Evolutionary conservation across 176 grass and related monocot species (phyloP), one percentile per base, ranked within the genome.

Genomic region (Stipa capillata): DNA sequence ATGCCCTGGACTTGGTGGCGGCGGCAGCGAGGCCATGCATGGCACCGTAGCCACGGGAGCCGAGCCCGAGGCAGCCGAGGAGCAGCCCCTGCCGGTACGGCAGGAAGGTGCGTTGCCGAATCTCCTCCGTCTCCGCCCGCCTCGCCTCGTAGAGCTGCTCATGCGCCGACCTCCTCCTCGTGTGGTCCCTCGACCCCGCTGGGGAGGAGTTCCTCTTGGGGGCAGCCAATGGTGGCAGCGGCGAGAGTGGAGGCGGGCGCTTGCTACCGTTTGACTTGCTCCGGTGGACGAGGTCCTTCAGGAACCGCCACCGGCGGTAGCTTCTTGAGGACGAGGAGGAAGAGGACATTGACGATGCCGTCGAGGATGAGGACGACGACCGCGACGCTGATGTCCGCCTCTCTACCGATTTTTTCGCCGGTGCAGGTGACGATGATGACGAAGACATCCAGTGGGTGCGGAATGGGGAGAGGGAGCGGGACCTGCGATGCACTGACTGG

Each of bases 101-200:
- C 68, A 94, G 41, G 89, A 92, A 97, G 20, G 91, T 97, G 73
- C 89, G 87, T 82, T 79, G 89, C 68, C 91, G 85, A 91, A 94
- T 90, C 76, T 92, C 94, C 76, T 90, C 89, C 8, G 82, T 82
- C 65, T 97, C 89, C 1, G 94, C 91, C 3, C 91, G 84, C 70
- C 89, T 83, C 68, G 86, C 71, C 53, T 88, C 82, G 85, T 97
- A 97, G 28, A 88, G 82, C 36, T 82, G 70, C 87, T 90, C 87
- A 44, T 97, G 94, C 10, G 89, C 85, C 12, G 85, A 91, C 11
- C 61, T 73, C 67, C 73, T 53, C 58, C 72, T 75, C 71, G 79
- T 52, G 53, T 71, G 27, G n/a, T n/a, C n/a, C 36, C 52, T 44
- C 18, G 45, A 7, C 12, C n/a, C n/a, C n/a, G n/a, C n/a, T n/a